phyloP scores from a whole-genome alignment of 345 rosid species.

The Schrenkiella parvula region DNA sequence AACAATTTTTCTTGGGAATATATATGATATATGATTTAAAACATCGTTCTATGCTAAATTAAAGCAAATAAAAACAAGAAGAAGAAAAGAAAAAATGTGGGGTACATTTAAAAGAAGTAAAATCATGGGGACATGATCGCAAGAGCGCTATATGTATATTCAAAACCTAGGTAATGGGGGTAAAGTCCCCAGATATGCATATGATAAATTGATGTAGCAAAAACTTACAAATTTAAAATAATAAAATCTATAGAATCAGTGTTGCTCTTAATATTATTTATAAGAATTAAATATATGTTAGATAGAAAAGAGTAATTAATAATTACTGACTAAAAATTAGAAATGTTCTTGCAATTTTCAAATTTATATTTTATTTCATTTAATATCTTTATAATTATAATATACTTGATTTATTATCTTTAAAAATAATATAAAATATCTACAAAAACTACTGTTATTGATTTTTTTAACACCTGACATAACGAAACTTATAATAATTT shows the following conservation, averaged over 20 bases:
- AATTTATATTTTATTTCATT: neutral
- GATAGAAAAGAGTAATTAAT: neutral
- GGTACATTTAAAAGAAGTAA: neutral
- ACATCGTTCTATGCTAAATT: neutral
- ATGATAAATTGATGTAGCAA: neutral
- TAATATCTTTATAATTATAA: neutral
- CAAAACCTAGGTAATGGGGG: neutral
- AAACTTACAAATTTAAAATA: neutral
- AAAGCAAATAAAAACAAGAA: too few relatives aligned
- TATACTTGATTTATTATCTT: neutral
- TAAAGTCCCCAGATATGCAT: too few relatives aligned
- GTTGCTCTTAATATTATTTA: neutral
- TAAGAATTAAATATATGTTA: neutral
- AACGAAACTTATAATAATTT: neutral
- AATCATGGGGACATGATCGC: conserved; percentile 10
- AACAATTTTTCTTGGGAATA: neutral
- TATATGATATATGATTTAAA: neutral
- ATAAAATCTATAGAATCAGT: neutral
- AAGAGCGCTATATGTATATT: neutral
- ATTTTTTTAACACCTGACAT: neutral
- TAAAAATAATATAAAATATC: neutral
- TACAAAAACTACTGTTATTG: neutral
- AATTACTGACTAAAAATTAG: neutral
- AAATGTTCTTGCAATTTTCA: neutral
- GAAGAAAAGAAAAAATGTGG: neutral